Percentiles rank a stretch among this genome's conserved stretches.
Conservation (phyloP, 345 rosid genomes). For the Cardamine occulta region DNA sequence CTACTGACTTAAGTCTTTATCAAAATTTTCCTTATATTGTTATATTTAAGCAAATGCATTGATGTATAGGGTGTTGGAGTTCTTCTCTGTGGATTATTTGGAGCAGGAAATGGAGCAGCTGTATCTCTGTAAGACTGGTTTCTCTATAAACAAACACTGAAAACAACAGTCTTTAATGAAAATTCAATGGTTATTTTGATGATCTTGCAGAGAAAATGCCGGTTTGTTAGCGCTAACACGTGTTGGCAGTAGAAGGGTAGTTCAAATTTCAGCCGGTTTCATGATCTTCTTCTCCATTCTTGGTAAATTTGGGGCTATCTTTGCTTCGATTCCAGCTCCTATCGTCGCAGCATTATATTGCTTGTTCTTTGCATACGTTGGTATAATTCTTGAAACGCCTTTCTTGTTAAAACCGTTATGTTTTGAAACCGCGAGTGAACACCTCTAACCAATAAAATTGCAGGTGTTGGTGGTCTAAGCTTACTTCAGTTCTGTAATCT, state of each 20-base stretch:
- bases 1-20: not conserved
- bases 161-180: not conserved
- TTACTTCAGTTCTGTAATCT: conserved; percentile 89
- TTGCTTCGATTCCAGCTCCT: conserved; percentile 90
- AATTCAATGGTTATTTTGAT: conserved; percentile 2
- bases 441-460: not conserved
- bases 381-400: conserved; percentile 49
- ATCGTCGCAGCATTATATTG: conserved; percentile 73
- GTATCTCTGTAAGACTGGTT: conserved; percentile 75
- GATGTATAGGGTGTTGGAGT: conserved; percentile 79
- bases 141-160: not conserved
- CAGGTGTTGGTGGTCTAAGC: conserved; percentile 80
- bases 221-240: conserved; percentile 87
- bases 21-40: not conserved
- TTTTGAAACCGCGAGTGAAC: not conserved
- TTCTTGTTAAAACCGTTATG: not conserved
- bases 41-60: not conserved
- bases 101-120: conserved; percentile 91
- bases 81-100: conserved; percentile 88
- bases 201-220: conserved; percentile 72
- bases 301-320: conserved; percentile 91
- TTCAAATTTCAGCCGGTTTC: conserved; percentile 90
- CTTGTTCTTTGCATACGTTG: conserved; percentile 80
- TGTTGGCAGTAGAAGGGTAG: conserved; percentile 91
- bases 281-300: conserved; percentile 95